Evolutionary conservation across 306 rosid genomes (phyloP), one percentile per base, ranked within the genome.

Genomic region (Sindora glabra): DNA sequence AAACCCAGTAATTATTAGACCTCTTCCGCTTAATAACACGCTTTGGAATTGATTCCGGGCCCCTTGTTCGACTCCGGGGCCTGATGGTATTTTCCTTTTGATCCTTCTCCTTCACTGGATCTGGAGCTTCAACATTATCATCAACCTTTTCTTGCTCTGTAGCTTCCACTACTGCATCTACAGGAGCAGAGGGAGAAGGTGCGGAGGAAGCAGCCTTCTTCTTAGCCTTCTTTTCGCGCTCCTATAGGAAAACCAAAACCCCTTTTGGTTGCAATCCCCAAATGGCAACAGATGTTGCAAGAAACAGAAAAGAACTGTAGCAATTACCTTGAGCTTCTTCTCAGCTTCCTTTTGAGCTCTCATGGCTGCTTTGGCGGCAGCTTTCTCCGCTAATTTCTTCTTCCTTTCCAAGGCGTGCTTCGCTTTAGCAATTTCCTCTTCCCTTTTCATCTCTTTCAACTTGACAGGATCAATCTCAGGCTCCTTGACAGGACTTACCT

Each of bases 331-430:
- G 11, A 72, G 79, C 84, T 89, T 94, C 95, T 86, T 89, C 69
- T 89, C 99, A 57, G 94, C 89, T 70, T 86, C 97, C 83, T 94
- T 94, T 45, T 89, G 81, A 64, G 83, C 87, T 67, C 78, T 78
- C 38, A 77, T 30, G 14, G 94, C 83, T 24, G 90, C 94, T 77
- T 84, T 94, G 40, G 87, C 94, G 10, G 89, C 90, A 47, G 85
- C 89, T 73, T 89, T 94, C 81, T 86, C 95, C 0, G 83, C 81
- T 69, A 84, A 40, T 66, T 94, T 94, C 73, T 65, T 84, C 82
- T 94, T 94, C 79, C 97, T 85, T 59, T 89, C 99, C 79, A 83
- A 61, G 47, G 99, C 95, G 75, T 50, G 80, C 74, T 89, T 94
- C 19, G 86, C 83, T 71, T 94, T 89, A 3, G 82, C 81, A 26